Conservation (phyloP, 139 green algal genomes). For the Zygnema cylindricum region DNA sequence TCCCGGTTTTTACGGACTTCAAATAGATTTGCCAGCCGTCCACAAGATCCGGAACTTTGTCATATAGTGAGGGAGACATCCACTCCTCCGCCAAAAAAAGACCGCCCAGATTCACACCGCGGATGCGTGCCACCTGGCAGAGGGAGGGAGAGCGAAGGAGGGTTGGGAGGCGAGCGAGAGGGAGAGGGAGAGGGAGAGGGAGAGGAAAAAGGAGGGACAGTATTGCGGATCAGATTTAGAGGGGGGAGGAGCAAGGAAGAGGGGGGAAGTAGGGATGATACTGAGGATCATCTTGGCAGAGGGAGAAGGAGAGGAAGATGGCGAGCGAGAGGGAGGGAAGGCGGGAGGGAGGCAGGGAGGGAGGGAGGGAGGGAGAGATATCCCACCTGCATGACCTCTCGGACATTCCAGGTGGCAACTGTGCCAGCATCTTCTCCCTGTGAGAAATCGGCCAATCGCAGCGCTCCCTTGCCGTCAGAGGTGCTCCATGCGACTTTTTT, state of each 20-base stretch:
- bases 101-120: constrained; percentile 39
- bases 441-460: not conserved
- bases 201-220: too few relatives aligned
- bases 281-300: not conserved
- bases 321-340: not conserved
- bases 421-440: not conserved
- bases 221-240: not conserved
- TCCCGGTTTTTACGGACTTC: constrained; percentile 20
- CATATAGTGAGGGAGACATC: constrained; percentile 40
- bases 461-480: not conserved
- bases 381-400: constrained; percentile 39
- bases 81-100: constrained; percentile 42
- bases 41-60: constrained; percentile 41
- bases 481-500: constrained; percentile 9
- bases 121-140: constrained; percentile 35
- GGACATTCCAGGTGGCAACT: constrained; percentile 23
- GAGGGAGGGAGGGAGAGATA: not conserved
- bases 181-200: not conserved
- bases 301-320: not conserved
- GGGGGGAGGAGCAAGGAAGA: not conserved
- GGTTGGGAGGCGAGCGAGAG: not conserved
- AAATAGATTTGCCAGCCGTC: constrained; percentile 32
- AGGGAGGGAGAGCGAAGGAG: not conserved
- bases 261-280: not conserved
- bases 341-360: not conserved